Evolutionary conservation across 2,329 filamentous ascomycete genomes (phyloP).

Genomic region (Ceratocystis smalleyi): DNA sequence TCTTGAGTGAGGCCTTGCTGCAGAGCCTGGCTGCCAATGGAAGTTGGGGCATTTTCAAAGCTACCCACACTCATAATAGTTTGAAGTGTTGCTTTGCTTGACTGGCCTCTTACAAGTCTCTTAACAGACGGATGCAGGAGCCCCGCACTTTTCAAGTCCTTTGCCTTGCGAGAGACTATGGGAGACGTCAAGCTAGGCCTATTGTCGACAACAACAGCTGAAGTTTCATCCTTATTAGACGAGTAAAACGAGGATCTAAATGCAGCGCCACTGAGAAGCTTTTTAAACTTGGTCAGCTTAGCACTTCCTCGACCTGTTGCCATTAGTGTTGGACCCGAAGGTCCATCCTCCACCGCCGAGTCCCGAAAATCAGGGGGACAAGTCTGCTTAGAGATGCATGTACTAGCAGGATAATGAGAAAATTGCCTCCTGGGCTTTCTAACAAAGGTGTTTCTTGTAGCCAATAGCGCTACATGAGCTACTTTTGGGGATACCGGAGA

Average conservation of each 20-base stretch:
- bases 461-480: constrained; percentile 8
- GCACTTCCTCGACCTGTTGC: neutral
- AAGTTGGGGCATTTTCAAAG: constrained; percentile 22
- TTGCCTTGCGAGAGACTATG: constrained; percentile 19
- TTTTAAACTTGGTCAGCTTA: constrained; percentile 27
- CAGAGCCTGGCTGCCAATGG: constrained; percentile 16
- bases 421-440: constrained; percentile 3
- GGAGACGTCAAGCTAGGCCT: constrained; percentile 22
- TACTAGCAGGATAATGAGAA: constrained; percentile 5
- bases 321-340: neutral
- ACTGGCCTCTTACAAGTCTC: constrained; percentile 26
- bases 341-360: neutral
- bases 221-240: constrained; percentile 14
- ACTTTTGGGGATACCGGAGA: neutral
- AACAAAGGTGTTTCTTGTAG: neutral
- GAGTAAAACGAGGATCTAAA: constrained; percentile 18
- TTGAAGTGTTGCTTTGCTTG: constrained; percentile 34
- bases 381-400: neutral
- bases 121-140: constrained; percentile 22
- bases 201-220: constrained; percentile 24
- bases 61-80: constrained; percentile 38
- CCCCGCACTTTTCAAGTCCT: constrained; percentile 25
- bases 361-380: neutral
- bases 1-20: constrained; percentile 17
- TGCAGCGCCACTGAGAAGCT: constrained; percentile 26